Percentiles rank a stretch among this genome's conserved stretches.
Conservation (phyloP, 495 filamentous ascomycete genomes). For the Talaromyces nanjingensis region DNA sequence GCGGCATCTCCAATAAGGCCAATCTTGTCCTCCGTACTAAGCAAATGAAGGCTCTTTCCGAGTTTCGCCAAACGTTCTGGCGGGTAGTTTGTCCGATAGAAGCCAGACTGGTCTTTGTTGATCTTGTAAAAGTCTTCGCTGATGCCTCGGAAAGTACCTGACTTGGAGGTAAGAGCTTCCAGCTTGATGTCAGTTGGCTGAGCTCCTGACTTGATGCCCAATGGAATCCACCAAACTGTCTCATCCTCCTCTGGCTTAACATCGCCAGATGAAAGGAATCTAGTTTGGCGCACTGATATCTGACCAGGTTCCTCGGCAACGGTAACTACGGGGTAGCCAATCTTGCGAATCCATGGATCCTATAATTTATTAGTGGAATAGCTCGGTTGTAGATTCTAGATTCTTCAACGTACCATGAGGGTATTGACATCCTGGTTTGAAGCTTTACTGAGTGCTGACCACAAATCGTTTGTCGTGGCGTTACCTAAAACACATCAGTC, state of each 20-base stretch:
- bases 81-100: constrained; percentile 91
- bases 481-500: constrained; percentile 47
- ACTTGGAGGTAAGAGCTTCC: constrained; percentile 64
- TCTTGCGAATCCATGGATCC: constrained; percentile 85
- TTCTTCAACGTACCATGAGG: constrained; percentile 59
- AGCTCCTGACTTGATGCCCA: constrained; percentile 60
- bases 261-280: constrained; percentile 88
- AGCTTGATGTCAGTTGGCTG: constrained; percentile 26
- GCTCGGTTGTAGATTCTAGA: not conserved
- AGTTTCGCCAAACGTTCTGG: constrained; percentile 70
- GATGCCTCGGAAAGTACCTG: constrained; percentile 64
- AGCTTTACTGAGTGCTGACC: constrained; percentile 81
- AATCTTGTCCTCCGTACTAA: constrained; percentile 85
- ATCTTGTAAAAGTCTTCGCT: constrained; percentile 81
- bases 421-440: constrained; percentile 79
- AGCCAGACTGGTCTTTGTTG: constrained; percentile 80
- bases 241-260: constrained; percentile 83
- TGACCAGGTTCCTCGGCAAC: constrained; percentile 75
- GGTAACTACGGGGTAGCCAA: constrained; percentile 87
- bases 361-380: constrained; percentile 21
- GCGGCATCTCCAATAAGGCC: constrained; percentile 86
- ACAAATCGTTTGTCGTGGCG: constrained; percentile 87
- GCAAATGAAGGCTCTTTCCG: constrained; percentile 59
- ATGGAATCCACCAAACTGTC: constrained; percentile 94
- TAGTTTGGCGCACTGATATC: constrained; percentile 72